A percentile compares a stretch with the other conserved stretches of the same genome.
Conservation (phyloP, 352 stramenopile genomes). For the Phytopythium aichiense region DNA sequence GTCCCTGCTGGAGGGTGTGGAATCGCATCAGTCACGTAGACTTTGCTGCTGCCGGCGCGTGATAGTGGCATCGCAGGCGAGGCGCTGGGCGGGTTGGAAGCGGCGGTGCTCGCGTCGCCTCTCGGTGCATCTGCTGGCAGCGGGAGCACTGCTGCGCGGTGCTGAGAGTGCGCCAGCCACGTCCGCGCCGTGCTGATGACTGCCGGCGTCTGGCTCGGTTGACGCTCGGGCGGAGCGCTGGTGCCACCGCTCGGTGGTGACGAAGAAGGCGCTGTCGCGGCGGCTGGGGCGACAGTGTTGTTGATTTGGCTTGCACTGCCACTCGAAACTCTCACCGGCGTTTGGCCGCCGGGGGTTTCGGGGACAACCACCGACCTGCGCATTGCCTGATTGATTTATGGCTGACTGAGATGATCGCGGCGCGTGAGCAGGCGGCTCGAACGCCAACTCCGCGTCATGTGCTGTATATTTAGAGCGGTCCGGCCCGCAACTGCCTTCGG, state of each 20-base stretch:
- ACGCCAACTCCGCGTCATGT: not conserved
- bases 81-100: not conserved
- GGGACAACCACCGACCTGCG: not conserved
- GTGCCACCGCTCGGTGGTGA: not conserved
- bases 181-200: not conserved
- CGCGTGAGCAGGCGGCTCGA: not conserved
- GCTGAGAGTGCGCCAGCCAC: not conserved
- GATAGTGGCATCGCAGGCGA: not conserved
- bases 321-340: not conserved
- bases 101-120: not conserved
- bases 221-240: not conserved
- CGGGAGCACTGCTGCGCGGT: not conserved
- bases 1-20: not conserved
- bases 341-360: slow-evolving; percentile 1
- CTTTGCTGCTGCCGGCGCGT: not conserved
- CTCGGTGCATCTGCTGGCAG: not conserved
- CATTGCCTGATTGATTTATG: not conserved
- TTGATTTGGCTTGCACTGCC: not conserved
- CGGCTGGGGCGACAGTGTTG: not conserved
- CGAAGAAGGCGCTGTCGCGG: not conserved
- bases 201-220: not conserved
- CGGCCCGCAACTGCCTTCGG: too few relatives aligned
- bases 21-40: slow-evolving; percentile 1
- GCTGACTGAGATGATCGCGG: not conserved
- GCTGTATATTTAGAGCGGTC: not conserved